Conservation (phyloP, 2,329 filamentous ascomycete genomes). For the Venturia nashicola region DNA sequence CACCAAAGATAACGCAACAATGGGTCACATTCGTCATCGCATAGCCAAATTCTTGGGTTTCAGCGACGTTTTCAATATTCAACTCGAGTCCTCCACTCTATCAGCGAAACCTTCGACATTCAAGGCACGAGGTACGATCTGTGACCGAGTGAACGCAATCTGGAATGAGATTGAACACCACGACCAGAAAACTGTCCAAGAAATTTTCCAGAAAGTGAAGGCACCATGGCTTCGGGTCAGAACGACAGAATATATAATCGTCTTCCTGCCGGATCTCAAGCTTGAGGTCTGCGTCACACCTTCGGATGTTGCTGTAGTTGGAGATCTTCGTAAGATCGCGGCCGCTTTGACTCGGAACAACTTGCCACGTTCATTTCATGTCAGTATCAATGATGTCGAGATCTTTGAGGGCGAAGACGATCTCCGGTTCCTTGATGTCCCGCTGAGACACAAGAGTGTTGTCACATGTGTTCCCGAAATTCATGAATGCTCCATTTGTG, state of each 20-base stretch:
- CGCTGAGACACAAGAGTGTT: background rate
- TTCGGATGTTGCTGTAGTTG: background rate
- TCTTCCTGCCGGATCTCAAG: background rate
- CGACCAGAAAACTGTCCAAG: background rate
- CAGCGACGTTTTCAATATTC: background rate
- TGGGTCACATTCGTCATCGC: background rate
- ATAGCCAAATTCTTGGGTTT: background rate
- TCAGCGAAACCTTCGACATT: background rate
- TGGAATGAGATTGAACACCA: background rate
- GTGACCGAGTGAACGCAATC: background rate
- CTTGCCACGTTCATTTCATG: background rate
- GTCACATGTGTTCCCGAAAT: background rate
- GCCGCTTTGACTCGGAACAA: background rate
- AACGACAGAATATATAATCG: background rate
- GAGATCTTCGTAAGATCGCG: background rate
- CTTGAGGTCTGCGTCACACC: conserved; percentile 1
- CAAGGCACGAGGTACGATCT: background rate
- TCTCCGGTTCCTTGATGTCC: background rate
- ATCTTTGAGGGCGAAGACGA: background rate
- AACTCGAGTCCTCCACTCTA: background rate
- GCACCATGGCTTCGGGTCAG: conserved; percentile 2
- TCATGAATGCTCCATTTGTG: background rate
- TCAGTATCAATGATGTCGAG: background rate
- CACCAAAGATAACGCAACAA: background rate
- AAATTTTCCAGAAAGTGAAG: background rate